Evolutionary conservation across 2,329 filamentous ascomycete genomes (phyloP).

Genomic region (Sclerotinia subarctica): DNA sequence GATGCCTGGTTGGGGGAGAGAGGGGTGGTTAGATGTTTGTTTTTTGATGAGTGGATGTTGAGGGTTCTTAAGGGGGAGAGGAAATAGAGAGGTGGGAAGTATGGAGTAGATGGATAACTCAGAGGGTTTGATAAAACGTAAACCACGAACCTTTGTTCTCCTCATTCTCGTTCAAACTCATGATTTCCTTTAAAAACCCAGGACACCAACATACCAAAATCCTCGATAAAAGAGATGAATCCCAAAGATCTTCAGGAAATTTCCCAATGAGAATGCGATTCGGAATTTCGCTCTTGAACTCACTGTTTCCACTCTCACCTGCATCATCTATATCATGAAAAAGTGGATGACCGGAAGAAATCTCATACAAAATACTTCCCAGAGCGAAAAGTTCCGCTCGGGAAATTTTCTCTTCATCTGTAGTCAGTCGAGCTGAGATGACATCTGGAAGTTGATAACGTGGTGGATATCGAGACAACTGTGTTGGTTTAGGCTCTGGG

Average conservation of each 20-base stretch:
- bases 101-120: neutral
- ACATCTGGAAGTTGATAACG: constrained; percentile 5
- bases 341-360: neutral
- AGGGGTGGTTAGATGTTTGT: neutral
- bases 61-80: neutral
- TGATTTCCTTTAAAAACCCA: neutral
- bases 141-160: constrained; percentile 1
- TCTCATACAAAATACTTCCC: constrained; percentile 11
- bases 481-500: neutral
- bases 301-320: neutral
- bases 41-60: too few species aligned
- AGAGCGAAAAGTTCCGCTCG: neutral
- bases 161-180: neutral
- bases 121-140: neutral
- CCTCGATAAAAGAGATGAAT: neutral
- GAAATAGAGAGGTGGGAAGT: neutral
- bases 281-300: neutral
- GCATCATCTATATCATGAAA: neutral
- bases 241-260: constrained; percentile 10
- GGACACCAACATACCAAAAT: neutral
- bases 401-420: neutral
- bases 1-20: neutral
- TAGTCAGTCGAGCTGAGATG: neutral
- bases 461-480: neutral
- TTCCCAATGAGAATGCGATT: neutral